Evolutionary conservation across 495 filamentous ascomycete species (phyloP).

Genomic region (Xylaria cubensis): DNA sequence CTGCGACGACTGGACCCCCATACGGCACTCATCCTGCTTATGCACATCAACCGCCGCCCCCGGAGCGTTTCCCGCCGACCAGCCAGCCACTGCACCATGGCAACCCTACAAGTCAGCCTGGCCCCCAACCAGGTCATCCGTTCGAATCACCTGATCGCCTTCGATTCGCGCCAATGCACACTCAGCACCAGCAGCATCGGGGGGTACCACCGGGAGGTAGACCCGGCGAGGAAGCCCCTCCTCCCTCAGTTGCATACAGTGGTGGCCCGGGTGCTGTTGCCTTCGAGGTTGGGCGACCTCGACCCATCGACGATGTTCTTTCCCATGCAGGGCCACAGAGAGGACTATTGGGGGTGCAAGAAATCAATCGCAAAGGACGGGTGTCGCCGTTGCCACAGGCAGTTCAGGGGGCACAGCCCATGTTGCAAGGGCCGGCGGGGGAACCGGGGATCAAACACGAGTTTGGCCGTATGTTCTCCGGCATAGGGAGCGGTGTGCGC

Average conservation of each 20-base stretch:
- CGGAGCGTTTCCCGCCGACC: conserved; percentile 53
- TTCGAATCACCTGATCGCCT: conserved; percentile 60
- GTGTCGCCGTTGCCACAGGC: conserved; percentile 86
- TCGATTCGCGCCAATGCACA: conserved; percentile 47
- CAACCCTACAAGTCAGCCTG: conserved; percentile 48
- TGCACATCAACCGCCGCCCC: conserved; percentile 46
- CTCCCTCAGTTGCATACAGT: conserved; percentile 53
- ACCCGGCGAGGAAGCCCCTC: conserved; percentile 49
- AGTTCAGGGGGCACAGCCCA: conserved; percentile 87
- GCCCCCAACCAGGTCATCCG: conserved; percentile 44
- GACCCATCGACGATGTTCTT: conserved; percentile 66
- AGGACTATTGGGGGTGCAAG: conserved; percentile 63
- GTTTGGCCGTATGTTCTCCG: conserved; percentile 89
- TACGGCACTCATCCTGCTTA: conserved; percentile 57
- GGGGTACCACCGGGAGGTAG: conserved; percentile 31
- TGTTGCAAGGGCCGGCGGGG: conserved; percentile 72
- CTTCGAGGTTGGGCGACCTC: conserved; percentile 50
- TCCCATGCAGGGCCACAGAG: conserved; percentile 51
- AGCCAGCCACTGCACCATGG: conserved; percentile 51
- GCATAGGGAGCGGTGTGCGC: conserved; percentile 85
- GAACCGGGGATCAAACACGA: conserved; percentile 91
- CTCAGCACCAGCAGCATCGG: conserved; percentile 41
- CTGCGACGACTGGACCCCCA: conserved; percentile 46
- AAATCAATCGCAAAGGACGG: conserved; percentile 69
- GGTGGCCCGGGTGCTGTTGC: conserved; percentile 42